phyloP scores from a whole-genome alignment of 2,329 filamentous ascomycete genomes.

The Tympanopsis confertula region DNA sequence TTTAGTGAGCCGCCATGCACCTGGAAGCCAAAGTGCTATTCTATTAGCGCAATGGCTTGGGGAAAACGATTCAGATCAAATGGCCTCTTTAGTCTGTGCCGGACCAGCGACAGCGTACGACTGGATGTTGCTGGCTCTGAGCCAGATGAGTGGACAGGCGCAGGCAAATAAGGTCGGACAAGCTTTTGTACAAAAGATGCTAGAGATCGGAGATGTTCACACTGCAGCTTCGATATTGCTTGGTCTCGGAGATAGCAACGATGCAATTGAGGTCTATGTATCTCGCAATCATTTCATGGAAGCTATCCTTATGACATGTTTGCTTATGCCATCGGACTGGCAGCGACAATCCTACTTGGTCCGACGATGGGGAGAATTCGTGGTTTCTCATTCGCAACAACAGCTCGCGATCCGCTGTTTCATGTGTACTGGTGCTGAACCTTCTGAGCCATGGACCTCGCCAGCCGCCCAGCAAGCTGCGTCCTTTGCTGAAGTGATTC shows the following conservation, averaged over 20 bases:
- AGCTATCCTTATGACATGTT: constrained; percentile 75
- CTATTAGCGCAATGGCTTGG: constrained; percentile 88
- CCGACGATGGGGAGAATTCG: constrained; percentile 88
- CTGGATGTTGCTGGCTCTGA: constrained; percentile 92
- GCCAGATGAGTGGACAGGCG: constrained; percentile 66
- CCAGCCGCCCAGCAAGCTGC: constrained; percentile 59
- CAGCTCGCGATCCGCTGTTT: constrained; percentile 88
- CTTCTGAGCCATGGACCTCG: constrained; percentile 77
- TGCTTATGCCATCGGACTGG: constrained; percentile 78
- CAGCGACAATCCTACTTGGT: constrained; percentile 78
- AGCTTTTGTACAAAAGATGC: constrained; percentile 77
- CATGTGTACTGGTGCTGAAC: constrained; percentile 77
- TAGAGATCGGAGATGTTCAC: constrained; percentile 84
- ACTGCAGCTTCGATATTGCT: constrained; percentile 87
- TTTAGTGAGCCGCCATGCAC: constrained; percentile 53
- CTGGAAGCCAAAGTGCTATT: constrained; percentile 66
- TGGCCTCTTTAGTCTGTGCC: constrained; percentile 54
- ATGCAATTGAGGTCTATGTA: constrained; percentile 92
- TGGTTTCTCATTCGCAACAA: constrained; percentile 75
- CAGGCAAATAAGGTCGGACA: constrained; percentile 85
- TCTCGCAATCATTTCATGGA: constrained; percentile 89
- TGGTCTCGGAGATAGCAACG: constrained; percentile 81
- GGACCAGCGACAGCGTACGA: constrained; percentile 86
- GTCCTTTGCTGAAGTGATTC: constrained; percentile 18
- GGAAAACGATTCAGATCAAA: constrained; percentile 69